Base-by-base conservation (phyloP, 1,139 yeast genomes). In the Arxiozyma bovina region DNA sequence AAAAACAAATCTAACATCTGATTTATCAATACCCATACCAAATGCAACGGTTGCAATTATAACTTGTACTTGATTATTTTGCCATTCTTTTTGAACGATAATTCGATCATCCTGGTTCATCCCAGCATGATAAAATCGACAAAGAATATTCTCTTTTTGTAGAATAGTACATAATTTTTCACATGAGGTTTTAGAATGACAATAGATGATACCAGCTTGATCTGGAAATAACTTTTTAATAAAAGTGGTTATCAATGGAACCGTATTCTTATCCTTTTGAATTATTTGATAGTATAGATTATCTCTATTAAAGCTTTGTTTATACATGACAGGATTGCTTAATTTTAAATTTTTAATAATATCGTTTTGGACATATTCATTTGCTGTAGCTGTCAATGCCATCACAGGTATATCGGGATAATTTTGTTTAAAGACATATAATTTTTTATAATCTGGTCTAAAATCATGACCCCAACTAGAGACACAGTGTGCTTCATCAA, bases 401-500 rank as follows among this genome's bases (percentile, higher is more conserved):
- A 94, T 90, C 57, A 94, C 75, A 0, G 99, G 99, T 7, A 89
- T 81, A 50, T 77, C 78, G 0, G 96, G 95, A 66, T 79, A 93
- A 55, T 80, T 77, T 30, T 73, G 70, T 64, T 90, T 88, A 70
- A 94, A 86, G 60, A 77, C 78, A 46, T 83, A 82, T 69, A 94
- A 75, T 34, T 84, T 85, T 64, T 91, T 88, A 72, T 94, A 94
- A 69, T 93, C 98, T 0, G 98, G 98, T 55, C 99, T 77, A 69
- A 94, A 94, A 71, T 94, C 99, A 70, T 94, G 99, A 18, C 99
- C 99, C 99, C 99, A 94, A 17, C 95, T 86, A 56, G 96, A 88
- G 53, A 93, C 95, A 77, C 99, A 94, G 71, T 94, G 99, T 0
- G 99, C 99, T 67, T 94, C 99, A 71, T 94, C 99, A 51, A 94